Evolutionary conservation across 2,329 filamentous ascomycete species (phyloP), one percentile per base, ranked within the genome.

Genomic region (Didymella arachidicola): DNA sequence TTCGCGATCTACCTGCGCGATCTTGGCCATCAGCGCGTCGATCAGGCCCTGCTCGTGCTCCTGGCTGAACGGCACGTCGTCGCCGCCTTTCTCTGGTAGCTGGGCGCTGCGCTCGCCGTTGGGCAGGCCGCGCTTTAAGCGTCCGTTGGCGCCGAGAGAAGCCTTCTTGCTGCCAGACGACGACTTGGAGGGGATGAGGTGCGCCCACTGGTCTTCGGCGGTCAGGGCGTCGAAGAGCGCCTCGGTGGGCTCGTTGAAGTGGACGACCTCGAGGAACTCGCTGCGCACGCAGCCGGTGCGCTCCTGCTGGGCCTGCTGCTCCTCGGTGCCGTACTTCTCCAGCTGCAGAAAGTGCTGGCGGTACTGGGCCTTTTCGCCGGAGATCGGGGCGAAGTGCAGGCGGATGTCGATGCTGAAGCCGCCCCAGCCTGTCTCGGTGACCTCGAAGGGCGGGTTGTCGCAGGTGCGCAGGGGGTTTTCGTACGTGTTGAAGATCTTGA

Each of bases 401-500:
- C 97, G 93, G 74, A 99, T 90, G 63, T 93, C 91, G 71, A 99
- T 96, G 76, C 95, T 92, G 80, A 99, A 99, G 79, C 97, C 95
- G 71, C 95, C 95, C 91, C 96, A 99, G 47, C 95, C 95, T 0
- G 95, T 98, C 78, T 98, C 95, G 62, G 87, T 86, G 61, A 98
- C 90, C 71, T 92, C 83, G 71, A 97, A 99, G 11, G 82, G 93
- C 72, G 91, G 86, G 60, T 87, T 86, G 71, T 97, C 93, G 63
- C 72, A 73, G 30, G 72, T 96, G 68, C 95, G 90, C 22, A 95
- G 85, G 57, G 91, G 91, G 77, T 97, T 96, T 27, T 92, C 89
- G 76, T 97, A 98, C 10, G 94, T 97, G 78, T 98, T 93, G 82
- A 97, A 94, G 16, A 99, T 87, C 78, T 98, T 98, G 81, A 99